Conservation (phyloP, 1,139 yeast genomes). For the Chernovozyma aurita region DNA sequence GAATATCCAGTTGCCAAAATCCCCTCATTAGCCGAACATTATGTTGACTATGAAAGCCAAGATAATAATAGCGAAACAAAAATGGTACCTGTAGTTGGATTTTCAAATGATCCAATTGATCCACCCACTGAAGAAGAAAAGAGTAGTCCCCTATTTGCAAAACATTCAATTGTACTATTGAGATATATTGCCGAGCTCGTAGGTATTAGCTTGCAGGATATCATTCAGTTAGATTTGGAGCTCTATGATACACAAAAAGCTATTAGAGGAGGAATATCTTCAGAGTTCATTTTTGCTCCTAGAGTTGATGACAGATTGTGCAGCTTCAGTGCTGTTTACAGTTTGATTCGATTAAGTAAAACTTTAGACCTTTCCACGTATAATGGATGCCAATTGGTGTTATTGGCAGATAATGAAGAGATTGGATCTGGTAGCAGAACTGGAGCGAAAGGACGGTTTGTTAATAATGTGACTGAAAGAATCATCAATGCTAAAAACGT, state of each 20-base stretch:
- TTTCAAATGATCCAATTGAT: constrained; percentile 13
- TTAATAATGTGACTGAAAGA: constrained; percentile 15
- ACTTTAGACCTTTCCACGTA: constrained; percentile 10
- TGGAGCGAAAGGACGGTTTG: constrained; percentile 35
- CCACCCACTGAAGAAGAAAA: constrained; percentile 30
- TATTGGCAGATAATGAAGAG: constrained; percentile 43
- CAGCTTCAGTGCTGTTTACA: constrained; percentile 37
- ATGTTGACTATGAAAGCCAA: constrained; percentile 29
- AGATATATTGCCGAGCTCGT: constrained; percentile 32
- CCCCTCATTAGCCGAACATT: constrained; percentile 42
- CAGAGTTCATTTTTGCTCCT: constrained; percentile 41
- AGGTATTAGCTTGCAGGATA: constrained; percentile 19
- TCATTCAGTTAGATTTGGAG: constrained; percentile 36
- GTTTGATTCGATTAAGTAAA: constrained; percentile 25
- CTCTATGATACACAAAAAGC: constrained; percentile 41
- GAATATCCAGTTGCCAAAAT: constrained; percentile 39
- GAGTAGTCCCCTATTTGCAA: constrained; percentile 31
- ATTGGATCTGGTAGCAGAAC: constrained; percentile 41
- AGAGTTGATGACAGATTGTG: constrained; percentile 44
- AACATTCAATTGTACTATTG: constrained; percentile 34
- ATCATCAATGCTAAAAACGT: constrained; percentile 10
- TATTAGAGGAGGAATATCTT: constrained; percentile 34
- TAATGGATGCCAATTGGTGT: constrained; percentile 33
- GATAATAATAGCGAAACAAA: constrained; percentile 37
- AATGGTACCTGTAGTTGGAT: constrained; percentile 41